Evolutionary conservation across 2,329 filamentous ascomycete genomes (phyloP), one percentile per base, ranked within the genome.

Genomic region (Cladosporium sphaerospermum): DNA sequence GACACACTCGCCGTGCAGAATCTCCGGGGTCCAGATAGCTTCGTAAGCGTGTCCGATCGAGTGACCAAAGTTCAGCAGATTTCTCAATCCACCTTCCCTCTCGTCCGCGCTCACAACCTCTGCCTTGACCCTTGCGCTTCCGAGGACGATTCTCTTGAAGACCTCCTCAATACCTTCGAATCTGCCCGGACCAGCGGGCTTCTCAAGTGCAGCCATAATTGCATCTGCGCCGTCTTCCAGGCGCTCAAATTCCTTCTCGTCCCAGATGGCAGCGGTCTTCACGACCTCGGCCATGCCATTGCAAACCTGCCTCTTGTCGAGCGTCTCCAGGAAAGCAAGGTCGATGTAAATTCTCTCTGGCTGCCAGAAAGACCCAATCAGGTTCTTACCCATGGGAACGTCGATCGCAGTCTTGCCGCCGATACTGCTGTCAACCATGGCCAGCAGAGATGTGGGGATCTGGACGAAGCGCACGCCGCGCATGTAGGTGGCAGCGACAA

Each of bases 351-450:
- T 91, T 58, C 89, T 84, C 64, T 86, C 80, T 4, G 93, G 93
- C 69, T 99, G 93, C 91, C 92, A 97, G 72, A 99, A 97, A 33
- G 92, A 84, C 3, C 93, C 93, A 53, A 99, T 84, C 57, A 99
- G 74, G 68, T 99, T 99, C 78, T 99, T 99, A 56, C 93, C 93
- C 68, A 91, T 82, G 7, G 92, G 91, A 0, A 89, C 95, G 68
- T 99, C 93, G 70, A 99, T 97, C 53, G 93, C 93, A 9, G 93
- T 99, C 78, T 99, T 99, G 58, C 93, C 93, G 57, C 93, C 93
- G 67, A 99, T 97, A 36, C 90, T 96, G 43, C 92, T 97, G 72
- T 99, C 93, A 40, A 99, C 93, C 93, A 99, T 99, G 59, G 93
- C 84, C 50, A 99, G 78, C 54, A 99, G 77, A 0, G 91, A 96